Base-by-base conservation (phyloP, 768 basidiomycete genomes). In the Tylopilus subfusipes region DNA sequence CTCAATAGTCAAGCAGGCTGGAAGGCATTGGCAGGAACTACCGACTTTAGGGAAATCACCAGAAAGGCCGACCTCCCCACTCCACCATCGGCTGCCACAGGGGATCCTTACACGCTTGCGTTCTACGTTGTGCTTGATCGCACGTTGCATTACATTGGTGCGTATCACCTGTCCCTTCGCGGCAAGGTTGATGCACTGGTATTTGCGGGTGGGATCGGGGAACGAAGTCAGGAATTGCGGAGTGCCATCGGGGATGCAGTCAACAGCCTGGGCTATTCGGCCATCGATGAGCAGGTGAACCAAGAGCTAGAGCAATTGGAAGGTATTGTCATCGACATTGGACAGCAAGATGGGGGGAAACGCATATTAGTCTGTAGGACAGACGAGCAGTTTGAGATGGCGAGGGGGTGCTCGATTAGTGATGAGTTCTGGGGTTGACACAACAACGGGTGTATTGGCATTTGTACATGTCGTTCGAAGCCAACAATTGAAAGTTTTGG, bases 131-230 rank as follows among this genome's bases (percentile, higher is more conserved):
- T 94, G 62, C 73, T 86, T 11, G 92, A 95, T 68, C 76, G 92
- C 19, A 76, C 95, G 44, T 62, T 90, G 52, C 78, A 85, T 61
- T 92, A 76, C 58, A 68, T 91, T 43, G 91, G 87, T 7, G 78
- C 83, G 44, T 93, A 92, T 68, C 82, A 85, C 60, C 73, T 91
- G 60, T 86, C 89, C 66, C 79, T 93, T 22, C 76, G 76, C 30
- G 81, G 81, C 16, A 55, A 75, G 24, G 80, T 93, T 12, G 88
- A 93, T 66, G 92, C 86, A 2, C 63, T 95, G 39, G 88, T 94
- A 13, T 93, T 95, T 67, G 79, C 89, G 0, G 93, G 93, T 4
- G 93, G 93, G 0, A 91, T 97, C 49, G 94, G 94, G 0, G 94
- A 97, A 70, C 78, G 77, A 59, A 82, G 84, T 55, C 73, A 70